A percentile compares a stretch with the other conserved stretches of the same genome.
phyloP scores from a whole-genome alignment of 1,284 basidiomycete genomes.

The Xanthoconium separans region DNA sequence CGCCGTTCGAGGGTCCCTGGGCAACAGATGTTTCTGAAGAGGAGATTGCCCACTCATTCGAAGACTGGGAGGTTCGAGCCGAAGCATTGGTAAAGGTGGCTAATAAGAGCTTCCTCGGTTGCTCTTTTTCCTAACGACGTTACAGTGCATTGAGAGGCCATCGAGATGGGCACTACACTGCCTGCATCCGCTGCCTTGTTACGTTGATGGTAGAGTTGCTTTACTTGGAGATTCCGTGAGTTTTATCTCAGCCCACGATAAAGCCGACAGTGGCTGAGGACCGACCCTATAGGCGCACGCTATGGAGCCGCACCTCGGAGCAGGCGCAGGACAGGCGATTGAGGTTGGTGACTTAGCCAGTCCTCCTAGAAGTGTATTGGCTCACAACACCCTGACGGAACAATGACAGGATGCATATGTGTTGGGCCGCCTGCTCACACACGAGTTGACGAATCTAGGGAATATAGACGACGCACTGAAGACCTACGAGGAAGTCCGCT shows the following conservation, averaged over 20 bases:
- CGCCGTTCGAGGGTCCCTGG: conserved; percentile 36
- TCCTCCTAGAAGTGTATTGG: not conserved
- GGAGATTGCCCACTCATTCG: conserved; percentile 34
- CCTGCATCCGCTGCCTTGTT: conserved; percentile 31
- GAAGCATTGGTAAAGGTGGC: conserved; percentile 38
- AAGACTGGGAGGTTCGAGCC: conserved; percentile 42
- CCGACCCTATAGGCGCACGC: conserved; percentile 27
- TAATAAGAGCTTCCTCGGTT: not conserved
- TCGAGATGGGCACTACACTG: conserved; percentile 34
- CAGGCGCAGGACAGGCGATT: conserved; percentile 34
- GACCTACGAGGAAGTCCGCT: conserved; percentile 32
- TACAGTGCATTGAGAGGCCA: conserved; percentile 19
- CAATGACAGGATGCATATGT: conserved; percentile 35
- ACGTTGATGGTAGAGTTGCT: conserved; percentile 27
- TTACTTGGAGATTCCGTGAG: conserved; percentile 38
- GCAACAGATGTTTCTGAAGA: conserved; percentile 32
- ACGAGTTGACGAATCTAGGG: conserved; percentile 18
- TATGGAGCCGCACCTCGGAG: conserved; percentile 32
- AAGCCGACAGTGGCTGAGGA: not conserved
- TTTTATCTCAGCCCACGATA: not conserved
- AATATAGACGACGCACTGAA: conserved; percentile 25
- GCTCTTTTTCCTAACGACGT: not conserved
- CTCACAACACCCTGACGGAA: not conserved
- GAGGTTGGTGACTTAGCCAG: conserved; percentile 21
- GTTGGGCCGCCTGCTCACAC: conserved; percentile 32